Base-by-base conservation (phyloP, 73 alveolate species). In the Paramecium biaurelia region DNA sequence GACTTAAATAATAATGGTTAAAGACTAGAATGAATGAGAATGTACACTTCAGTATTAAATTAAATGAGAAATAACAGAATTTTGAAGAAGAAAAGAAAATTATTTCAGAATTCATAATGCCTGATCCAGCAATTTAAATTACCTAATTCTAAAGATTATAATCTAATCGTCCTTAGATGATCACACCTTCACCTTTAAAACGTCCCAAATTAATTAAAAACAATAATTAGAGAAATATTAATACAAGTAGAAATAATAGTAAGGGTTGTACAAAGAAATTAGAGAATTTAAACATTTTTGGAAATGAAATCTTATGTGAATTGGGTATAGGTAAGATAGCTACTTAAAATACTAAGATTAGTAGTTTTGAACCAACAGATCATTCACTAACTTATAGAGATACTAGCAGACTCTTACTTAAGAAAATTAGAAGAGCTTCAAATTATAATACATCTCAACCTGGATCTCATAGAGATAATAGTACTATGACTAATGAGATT, bases 301-400 rank as follows among this genome's bases (percentile, higher is more conserved):
- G 84, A 63, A 63, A 63, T 63, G 84, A 63, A 63, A 63, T 63
- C 23, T 24, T 63, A 10, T 63, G 84, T 63, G 84, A 63, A 63
- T 63, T 63, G 11, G 84, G 84, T 12, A 63, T 63, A 6, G 84
- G 84, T 11, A 63, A 63, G 12, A 63, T 63, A 11, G 45, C 49
- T 8, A 30, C 41, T 30, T 63, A 63, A 63, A 63, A 63, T 63
- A 63, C 84, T 3, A 63, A 63, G 28, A 24, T 63, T 26, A 63
- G 45, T 24, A 63, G 24, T 63, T 32, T 63, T 63, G 84, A 63
- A 11, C 41, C 84, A 26, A 24, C 47, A 6, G 84, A 63, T 63
- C 84, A 63, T 24, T 63, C 84, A 12, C 24, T 63, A 14, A 63
- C 84, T 9, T 30, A 63, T 14, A 63, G 84, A 63, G 84, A 63